Conservation (phyloP, 2,329 filamentous ascomycete genomes). For the Periconia sp. region DNA sequence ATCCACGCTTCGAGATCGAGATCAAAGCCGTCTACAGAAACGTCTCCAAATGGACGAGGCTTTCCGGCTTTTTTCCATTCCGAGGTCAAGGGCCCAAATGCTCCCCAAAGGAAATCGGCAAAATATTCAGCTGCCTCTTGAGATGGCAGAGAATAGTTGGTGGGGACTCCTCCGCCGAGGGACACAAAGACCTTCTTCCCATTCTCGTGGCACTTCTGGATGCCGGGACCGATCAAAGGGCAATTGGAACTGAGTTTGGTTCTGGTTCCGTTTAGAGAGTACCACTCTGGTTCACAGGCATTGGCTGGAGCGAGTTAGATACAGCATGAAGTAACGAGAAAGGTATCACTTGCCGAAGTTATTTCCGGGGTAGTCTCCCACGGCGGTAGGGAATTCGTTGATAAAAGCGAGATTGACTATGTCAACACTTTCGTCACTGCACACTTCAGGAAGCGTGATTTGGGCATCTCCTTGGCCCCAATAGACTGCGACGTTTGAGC, state of each 20-base stretch:
- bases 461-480: conserved; percentile 59
- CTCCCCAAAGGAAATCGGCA: conserved; percentile 53
- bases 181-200: conserved; percentile 48
- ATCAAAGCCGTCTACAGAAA: conserved; percentile 55
- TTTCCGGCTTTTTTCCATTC: conserved; percentile 33
- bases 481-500: conserved; percentile 56
- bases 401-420: conserved; percentile 61
- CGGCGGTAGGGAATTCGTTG: conserved; percentile 54
- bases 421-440: conserved; percentile 54
- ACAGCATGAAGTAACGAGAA: neutral
- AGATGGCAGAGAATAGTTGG: conserved; percentile 47
- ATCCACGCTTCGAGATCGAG: conserved; percentile 48
- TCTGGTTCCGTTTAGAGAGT: conserved; percentile 38
- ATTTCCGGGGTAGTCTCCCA: conserved; percentile 52
- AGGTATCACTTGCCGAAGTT: conserved; percentile 53
- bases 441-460: conserved; percentile 53
- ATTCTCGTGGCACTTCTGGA: conserved; percentile 32
- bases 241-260: conserved; percentile 50
- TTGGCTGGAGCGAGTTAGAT: conserved; percentile 19
- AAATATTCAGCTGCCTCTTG: conserved; percentile 47
- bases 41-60: conserved; percentile 52
- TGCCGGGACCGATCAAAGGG: conserved; percentile 42
- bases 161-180: conserved; percentile 48
- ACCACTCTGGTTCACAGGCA: conserved; percentile 50
- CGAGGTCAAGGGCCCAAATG: conserved; percentile 49